Evolutionary conservation across 2,329 filamentous ascomycete species (phyloP).

Genomic region (Microsporum ferrugineum): DNA sequence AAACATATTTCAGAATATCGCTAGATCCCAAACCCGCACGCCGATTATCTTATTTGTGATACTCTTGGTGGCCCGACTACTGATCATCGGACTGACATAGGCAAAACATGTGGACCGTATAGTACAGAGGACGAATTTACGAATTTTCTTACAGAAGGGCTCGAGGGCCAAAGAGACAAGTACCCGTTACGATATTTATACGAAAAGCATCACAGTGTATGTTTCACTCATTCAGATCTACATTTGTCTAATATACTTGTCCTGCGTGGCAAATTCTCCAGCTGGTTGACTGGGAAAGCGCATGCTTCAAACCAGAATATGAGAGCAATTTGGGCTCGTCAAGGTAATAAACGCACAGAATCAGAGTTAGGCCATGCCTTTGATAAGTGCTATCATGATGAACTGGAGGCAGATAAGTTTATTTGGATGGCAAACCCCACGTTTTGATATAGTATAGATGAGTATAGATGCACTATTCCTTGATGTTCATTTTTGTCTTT

Average conservation of each 20-base stretch:
- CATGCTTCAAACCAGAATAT: constrained; percentile 12
- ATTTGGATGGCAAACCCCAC: neutral
- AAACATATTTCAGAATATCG: constrained; percentile 9
- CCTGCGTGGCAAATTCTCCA: constrained; percentile 6
- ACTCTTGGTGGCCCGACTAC: constrained; percentile 9
- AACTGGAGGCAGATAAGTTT: constrained; percentile 7
- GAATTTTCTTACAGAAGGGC: neutral
- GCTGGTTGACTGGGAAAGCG: constrained; percentile 12
- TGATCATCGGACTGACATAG: constrained; percentile 7
- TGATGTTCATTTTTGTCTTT: neutral
- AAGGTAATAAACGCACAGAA: neutral
- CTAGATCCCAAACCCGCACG: constrained; percentile 6
- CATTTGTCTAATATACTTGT: constrained; percentile 11
- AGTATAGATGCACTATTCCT: neutral
- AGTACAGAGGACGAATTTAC: constrained; percentile 8
- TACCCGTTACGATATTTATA: neutral
- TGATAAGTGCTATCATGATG: constrained; percentile 9
- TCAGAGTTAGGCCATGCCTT: constrained; percentile 6
- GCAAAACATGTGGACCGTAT: constrained; percentile 5
- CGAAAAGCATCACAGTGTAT: constrained; percentile 8
- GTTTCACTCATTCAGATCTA: constrained; percentile 12
- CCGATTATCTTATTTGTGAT: constrained; percentile 5
- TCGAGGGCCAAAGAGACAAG: neutral
- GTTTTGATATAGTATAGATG: neutral
- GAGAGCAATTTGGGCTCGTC: constrained; percentile 5